Evolutionary conservation across 371 early-diverging fungal genomes (phyloP), one percentile per base, ranked within the genome.

Genomic region (Homolaphlyctis polyrhiza): DNA sequence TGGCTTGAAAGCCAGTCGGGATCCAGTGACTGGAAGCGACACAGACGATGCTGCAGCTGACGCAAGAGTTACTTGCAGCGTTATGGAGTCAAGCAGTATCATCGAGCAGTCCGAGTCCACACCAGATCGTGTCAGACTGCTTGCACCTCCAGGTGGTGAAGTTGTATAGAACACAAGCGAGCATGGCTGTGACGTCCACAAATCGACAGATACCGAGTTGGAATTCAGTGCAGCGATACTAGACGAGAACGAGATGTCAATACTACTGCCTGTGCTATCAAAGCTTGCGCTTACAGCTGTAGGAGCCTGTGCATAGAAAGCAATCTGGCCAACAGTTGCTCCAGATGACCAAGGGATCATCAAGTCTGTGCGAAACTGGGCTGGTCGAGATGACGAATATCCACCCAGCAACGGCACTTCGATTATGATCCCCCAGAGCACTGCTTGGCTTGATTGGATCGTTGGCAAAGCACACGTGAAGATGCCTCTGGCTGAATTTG

Each of bases 101-200:
- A 50, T 14, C 25, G 25, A 48, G 51, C 61, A 61, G 30, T 61
- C 61, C 30, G 61, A 50, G 8, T 8, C 29, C 23, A 50, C n/a
- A 2, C 51, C 61, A 1, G 61, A 3, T 25, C 61, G 61, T 23
- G 51, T 49, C 34, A 61, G 32, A 18, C 25, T 47, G 34, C 34
- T 11, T 5, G 32, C 48, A 35, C 8, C 2, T 14, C 51, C 27
- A 1, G 33, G 16, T 2, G 61, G 2, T 32, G 51, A 32, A 32
- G 48, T 49, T 16, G 61, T 50, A 2, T 35, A 3, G 14, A 66
- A 33, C 32, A 33, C 66, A 55, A 29, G n/a, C 35, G 23, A 23
- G 47, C n/a, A 23, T 27, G 18, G 25, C 52, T 54, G 29, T 27
- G 54, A 23, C 8, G 23, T 5, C 33, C 33, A 33, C 28, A 54